Base-by-base conservation (phyloP, 306 rosid genomes). In the Casuarina cunninghamiana region DNA sequence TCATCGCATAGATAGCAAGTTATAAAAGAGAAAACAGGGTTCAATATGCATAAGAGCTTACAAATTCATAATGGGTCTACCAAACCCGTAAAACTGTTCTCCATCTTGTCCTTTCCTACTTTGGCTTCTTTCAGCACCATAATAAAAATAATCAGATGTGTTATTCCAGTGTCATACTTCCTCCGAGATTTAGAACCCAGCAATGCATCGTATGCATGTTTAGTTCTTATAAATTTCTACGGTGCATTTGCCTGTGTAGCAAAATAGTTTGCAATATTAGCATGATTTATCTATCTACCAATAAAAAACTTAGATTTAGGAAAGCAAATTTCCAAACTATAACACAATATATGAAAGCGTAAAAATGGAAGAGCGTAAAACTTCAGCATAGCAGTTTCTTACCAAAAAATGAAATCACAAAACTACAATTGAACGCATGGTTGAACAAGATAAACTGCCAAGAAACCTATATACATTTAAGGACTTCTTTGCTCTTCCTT, bases 71-170 rank as follows among this genome's bases (percentile, higher is more conserved):
- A 42, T 63, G 75, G 58, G 32, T 80, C 62, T 88, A 95, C 99
- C 97, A 48, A 95, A 81, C 84, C 99, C 99, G 69, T 93, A 95
- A 71, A 93, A 95, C 63, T 90, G 92, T 79, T 91, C 97, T 83
- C 91, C 91, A 57, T 81, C 89, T 78, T 87, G 88, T 53, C 88
- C 21, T 61, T 39, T 85, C 76, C 83, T 72, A 66, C 87, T 86
- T 81, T 73, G 91, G 76, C 82, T 88, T 79, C 82, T 82, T 88
- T 83, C 87, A 63, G 89, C 44, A 37, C 78, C 53, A 44, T 79
- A 81, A 71, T 73, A 83, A 43, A 92, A 88, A 86, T 63, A 89
- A 67, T 84, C 89, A 67, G 89, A 91, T 80, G 90, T 88, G 5
- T 32, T 82, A 75, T 61, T 45, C 90, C 86, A 77, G 89, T 81